Evolutionary conservation across 2,329 filamentous ascomycete species (phyloP).

Genomic region (Dactylellina drechsleri): DNA sequence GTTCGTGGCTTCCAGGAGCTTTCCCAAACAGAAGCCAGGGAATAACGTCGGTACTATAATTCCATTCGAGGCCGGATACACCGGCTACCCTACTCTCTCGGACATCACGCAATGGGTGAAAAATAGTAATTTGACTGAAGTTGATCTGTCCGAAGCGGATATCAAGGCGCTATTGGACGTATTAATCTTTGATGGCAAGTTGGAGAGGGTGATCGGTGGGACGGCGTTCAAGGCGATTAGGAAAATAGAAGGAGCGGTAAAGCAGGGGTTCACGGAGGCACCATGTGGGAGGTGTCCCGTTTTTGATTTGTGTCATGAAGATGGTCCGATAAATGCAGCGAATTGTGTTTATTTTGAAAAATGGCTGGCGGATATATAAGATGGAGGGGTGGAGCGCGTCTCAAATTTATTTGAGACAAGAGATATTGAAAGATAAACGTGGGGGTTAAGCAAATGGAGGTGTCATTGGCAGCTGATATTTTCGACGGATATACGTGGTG

Average conservation of each 20-base stretch:
- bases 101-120: conserved; percentile 81
- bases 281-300: conserved; percentile 94
- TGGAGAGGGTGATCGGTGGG: conserved; percentile 71
- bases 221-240: conserved; percentile 61
- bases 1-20: conserved; percentile 77
- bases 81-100: conserved; percentile 80
- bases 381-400: not conserved
- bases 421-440: not conserved
- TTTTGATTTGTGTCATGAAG: conserved; percentile 89
- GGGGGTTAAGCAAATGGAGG: not conserved
- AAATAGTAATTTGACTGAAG: conserved; percentile 71
- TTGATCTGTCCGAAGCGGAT: conserved; percentile 70
- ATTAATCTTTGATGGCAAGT: conserved; percentile 84
- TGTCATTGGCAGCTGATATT: too few relatives aligned
- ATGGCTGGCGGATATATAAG: conserved; percentile 71
- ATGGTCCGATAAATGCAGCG: conserved; percentile 86
- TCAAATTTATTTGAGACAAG: not conserved
- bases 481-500: too few relatives aligned
- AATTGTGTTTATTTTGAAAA: conserved; percentile 91
- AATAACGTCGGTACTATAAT: conserved; percentile 34
- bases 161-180: conserved; percentile 88
- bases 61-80: conserved; percentile 71
- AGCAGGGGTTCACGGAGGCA: conserved; percentile 84
- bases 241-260: conserved; percentile 57
- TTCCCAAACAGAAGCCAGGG: conserved; percentile 64